These are phyloP conservation scores for Aspergillus egyptiacus DNA, from an alignment of 495 filamentous ascomycete genomes.

Conservation along the genomic window DNA sequence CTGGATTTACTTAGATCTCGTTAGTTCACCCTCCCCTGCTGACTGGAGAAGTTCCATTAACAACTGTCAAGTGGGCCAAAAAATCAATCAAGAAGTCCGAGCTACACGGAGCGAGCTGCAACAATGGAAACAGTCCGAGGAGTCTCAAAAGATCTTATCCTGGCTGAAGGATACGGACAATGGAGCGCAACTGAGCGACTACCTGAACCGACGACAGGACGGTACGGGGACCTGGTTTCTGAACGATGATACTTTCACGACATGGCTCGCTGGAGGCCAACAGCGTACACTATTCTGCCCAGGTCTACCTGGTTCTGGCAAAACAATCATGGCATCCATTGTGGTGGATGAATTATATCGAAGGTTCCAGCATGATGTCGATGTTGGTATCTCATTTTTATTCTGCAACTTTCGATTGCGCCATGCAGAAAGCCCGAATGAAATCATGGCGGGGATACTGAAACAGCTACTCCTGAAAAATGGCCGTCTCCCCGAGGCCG, in stretches of 20 bases:
- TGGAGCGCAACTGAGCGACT: neutral
- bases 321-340: slow-evolving; percentile 34
- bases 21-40: no score
- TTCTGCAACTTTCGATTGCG: slow-evolving; percentile 27
- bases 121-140: neutral
- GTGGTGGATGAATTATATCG: slow-evolving; percentile 27
- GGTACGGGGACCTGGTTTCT: neutral
- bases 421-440: neutral
- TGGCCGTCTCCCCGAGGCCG: neutral
- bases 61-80: no score
- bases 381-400: slow-evolving; percentile 33
- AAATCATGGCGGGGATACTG: neutral
- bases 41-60: no score
- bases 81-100: no score
- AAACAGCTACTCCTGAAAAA: neutral
- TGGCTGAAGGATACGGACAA: neutral
- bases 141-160: neutral
- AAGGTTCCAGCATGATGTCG: slow-evolving; percentile 8
- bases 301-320: slow-evolving; percentile 39
- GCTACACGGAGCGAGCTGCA: neutral
- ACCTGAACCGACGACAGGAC: neutral
- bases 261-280: neutral
- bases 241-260: neutral
- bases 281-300: slow-evolving; percentile 38
- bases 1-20: no score